These are phyloP conservation scores for Neostapfia colusana DNA, from an alignment of 176 grass and related monocot species.

Conservation along the genomic window DNA sequence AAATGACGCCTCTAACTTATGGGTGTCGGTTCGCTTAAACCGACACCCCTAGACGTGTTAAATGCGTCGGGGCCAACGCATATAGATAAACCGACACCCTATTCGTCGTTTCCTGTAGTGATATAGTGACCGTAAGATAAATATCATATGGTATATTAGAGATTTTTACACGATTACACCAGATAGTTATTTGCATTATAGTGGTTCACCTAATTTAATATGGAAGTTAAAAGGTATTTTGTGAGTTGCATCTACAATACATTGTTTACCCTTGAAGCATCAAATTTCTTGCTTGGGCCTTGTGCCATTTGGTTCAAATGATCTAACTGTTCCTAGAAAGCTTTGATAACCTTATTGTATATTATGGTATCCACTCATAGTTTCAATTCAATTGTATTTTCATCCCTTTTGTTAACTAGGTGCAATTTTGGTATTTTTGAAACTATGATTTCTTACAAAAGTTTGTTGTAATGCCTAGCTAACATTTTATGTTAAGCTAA, in stretches of 20 bases:
- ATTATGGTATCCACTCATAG: background rate
- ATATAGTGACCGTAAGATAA: too few species aligned
- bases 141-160: too few species aligned
- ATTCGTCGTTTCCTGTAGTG: too few species aligned
- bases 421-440: background rate
- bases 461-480: background rate
- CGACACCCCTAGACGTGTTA: too few species aligned
- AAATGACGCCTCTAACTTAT: too few species aligned
- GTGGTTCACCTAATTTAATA: too few species aligned
- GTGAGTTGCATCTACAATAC: background rate
- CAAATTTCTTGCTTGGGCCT: conserved; percentile 1
- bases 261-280: background rate
- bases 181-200: too few species aligned
- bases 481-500: background rate
- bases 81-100: too few species aligned
- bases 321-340: background rate
- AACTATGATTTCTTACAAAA: background rate
- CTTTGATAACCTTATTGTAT: background rate
- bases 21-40: too few species aligned
- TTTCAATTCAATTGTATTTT: background rate
- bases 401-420: conserved; percentile 7
- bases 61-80: too few species aligned
- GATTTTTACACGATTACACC: too few species aligned
- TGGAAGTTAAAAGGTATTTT: too few species aligned
- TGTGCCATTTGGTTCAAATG: background rate